A percentile compares a stretch with the other conserved stretches of the same genome.
These are phyloP conservation scores for Tuber calosporum DNA, from an alignment of 495 filamentous ascomycete species.

Conservation along the genomic window DNA sequence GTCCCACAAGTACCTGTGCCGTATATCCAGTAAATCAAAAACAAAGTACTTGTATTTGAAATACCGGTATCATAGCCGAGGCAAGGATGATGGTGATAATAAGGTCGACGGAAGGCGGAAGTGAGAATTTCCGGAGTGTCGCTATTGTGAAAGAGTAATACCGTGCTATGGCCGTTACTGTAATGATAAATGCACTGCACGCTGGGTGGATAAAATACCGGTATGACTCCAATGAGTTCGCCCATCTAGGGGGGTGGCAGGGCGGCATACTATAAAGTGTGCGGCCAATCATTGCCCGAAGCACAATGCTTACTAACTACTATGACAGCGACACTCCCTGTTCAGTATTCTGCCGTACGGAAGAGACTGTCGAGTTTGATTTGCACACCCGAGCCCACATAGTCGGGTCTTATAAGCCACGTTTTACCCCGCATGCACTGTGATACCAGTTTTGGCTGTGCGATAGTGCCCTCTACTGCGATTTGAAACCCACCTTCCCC, in stretches of 20 bases:
- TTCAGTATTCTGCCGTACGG: neutral
- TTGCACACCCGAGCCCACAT: no score
- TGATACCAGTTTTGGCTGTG: neutral
- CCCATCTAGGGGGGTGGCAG: neutral
- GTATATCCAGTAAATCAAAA: no score
- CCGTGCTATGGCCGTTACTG: no score
- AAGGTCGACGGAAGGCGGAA: neutral
- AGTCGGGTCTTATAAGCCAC: neutral
- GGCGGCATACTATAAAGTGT: neutral
- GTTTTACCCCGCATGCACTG: neutral
- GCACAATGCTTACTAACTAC: neutral
- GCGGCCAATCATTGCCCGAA: neutral
- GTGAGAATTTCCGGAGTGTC: no score
- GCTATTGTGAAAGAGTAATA: neutral
- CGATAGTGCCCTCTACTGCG: neutral
- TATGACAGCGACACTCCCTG: neutral
- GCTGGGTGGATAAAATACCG: neutral
- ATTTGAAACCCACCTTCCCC: neutral
- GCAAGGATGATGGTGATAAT: no score
- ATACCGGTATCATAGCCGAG: no score
- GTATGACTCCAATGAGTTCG: neutral
- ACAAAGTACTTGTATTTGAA: no score
- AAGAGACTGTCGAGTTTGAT: neutral
- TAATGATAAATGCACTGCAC: no score
- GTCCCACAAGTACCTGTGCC: no score